Evolutionary conservation across 2,329 filamentous ascomycete species (phyloP).

Genomic region (Exophiala sideris): DNA sequence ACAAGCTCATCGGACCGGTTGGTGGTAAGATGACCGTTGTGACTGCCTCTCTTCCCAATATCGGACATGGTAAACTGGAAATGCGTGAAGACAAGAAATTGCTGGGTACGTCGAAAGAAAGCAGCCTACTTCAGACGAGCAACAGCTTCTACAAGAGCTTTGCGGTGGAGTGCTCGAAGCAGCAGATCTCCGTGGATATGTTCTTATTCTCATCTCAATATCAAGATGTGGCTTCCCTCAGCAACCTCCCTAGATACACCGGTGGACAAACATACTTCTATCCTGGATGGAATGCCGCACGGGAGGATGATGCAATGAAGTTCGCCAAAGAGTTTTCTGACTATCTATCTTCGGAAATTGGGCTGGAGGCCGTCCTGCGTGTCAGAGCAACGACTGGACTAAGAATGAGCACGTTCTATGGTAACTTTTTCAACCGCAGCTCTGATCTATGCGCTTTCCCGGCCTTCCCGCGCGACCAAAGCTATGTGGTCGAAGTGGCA

Average conservation of each 20-base stretch:
- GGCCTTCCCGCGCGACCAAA: slow-evolving; percentile 94
- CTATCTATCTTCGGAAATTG: slow-evolving; percentile 94
- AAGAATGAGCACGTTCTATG: slow-evolving; percentile 96
- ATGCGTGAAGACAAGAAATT: slow-evolving; percentile 96
- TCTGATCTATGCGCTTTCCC: slow-evolving; percentile 98
- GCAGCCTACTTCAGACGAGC: slow-evolving; percentile 77
- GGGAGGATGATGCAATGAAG: slow-evolving; percentile 93
- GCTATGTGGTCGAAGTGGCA: slow-evolving; percentile 95
- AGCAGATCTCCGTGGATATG: slow-evolving; percentile 98
- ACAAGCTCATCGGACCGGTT: slow-evolving; percentile 91
- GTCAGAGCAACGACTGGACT: slow-evolving; percentile 92
- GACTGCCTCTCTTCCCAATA: slow-evolving; percentile 82
- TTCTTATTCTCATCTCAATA: slow-evolving; percentile 95
- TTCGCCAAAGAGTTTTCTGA: slow-evolving; percentile 96
- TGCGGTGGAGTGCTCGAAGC: slow-evolving; percentile 97
- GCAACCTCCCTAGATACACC: slow-evolving; percentile 92
- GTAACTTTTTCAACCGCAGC: slow-evolving; percentile 98
- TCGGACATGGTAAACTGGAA: slow-evolving; percentile 84
- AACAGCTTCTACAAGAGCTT: slow-evolving; percentile 99
- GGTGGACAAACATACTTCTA: slow-evolving; percentile 99
- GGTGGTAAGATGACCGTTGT: slow-evolving; percentile 94
- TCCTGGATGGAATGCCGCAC: slow-evolving; percentile 91
- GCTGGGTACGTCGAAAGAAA: slow-evolving; percentile 90
- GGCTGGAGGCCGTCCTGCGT: slow-evolving; percentile 89
- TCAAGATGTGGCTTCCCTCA: slow-evolving; percentile 93